These are phyloP conservation scores for Gossypium sturtianum DNA, from an alignment of 345 rosid species.

Conservation along the genomic window DNA sequence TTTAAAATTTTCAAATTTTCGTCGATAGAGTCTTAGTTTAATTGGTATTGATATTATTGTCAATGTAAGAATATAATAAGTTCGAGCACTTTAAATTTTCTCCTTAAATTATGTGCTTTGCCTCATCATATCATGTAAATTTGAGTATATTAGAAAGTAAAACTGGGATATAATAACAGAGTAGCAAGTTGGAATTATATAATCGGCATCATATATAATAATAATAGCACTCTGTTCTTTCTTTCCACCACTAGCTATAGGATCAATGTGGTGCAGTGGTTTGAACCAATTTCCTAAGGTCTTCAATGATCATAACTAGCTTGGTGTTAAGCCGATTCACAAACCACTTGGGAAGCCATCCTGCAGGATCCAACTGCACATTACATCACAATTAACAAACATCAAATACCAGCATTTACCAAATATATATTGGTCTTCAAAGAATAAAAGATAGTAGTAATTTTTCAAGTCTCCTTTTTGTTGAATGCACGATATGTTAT, in stretches of 20 bases:
- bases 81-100: no score
- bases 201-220: not conserved
- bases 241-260: not conserved
- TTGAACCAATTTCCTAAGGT: constrained; percentile 60
- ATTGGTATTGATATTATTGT: no score
- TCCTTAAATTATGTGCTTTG: no score
- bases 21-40: fast-evolving
- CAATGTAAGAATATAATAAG: no score
- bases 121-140: not conserved
- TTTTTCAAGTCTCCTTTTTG: no score
- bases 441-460: no score
- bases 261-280: not conserved
- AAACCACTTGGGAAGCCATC: constrained; percentile 83
- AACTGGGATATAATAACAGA: not conserved
- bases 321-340: constrained; percentile 70
- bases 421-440: no score
- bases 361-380: constrained; percentile 80
- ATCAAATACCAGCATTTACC: not conserved
- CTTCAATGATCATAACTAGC: constrained; percentile 70
- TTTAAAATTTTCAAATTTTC: no score
- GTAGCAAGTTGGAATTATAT: not conserved
- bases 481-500: no score
- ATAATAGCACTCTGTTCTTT: not conserved
- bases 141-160: not conserved
- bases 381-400: not conserved